Conservation (phyloP, 768 basidiomycete genomes). For the Exidia glandulosa region DNA sequence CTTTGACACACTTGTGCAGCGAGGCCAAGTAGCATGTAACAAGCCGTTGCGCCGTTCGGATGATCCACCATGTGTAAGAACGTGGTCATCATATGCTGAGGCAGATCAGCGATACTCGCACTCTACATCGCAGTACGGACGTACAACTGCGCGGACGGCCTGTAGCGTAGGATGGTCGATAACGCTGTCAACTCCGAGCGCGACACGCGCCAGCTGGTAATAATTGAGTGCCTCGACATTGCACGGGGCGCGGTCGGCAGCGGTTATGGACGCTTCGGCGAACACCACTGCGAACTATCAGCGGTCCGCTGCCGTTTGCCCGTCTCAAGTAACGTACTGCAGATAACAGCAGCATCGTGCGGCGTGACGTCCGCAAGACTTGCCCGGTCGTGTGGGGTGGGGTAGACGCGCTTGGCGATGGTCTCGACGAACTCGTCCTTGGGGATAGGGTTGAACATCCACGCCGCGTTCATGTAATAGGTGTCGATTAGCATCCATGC, state of each 20-base stretch:
- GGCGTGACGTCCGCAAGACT: background rate
- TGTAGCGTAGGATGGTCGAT: background rate
- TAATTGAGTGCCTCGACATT: constrained; percentile 61
- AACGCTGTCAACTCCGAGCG: background rate
- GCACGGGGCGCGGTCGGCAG: constrained; percentile 45
- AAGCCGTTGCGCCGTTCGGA: background rate
- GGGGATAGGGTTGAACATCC: constrained; percentile 57
- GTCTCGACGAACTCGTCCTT: constrained; percentile 45
- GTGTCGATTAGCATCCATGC: constrained; percentile 51
- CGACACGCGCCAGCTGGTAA: constrained; percentile 48
- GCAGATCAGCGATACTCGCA: background rate
- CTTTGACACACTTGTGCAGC: background rate
- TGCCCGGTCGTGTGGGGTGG: background rate
- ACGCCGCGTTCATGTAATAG: constrained; percentile 55
- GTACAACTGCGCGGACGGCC: background rate
- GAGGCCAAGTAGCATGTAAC: background rate
- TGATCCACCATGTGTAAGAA: background rate
- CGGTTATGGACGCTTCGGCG: constrained; percentile 54
- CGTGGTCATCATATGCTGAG: background rate
- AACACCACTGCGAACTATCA: constrained; percentile 32
- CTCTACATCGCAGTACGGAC: background rate
- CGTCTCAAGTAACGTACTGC: no score
- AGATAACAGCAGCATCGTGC: constrained; percentile 53
- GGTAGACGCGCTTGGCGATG: constrained; percentile 49
- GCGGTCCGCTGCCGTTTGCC: background rate